phyloP scores from a whole-genome alignment of 2,329 filamentous ascomycete species.

The Pseudogymnoascus sp. region DNA sequence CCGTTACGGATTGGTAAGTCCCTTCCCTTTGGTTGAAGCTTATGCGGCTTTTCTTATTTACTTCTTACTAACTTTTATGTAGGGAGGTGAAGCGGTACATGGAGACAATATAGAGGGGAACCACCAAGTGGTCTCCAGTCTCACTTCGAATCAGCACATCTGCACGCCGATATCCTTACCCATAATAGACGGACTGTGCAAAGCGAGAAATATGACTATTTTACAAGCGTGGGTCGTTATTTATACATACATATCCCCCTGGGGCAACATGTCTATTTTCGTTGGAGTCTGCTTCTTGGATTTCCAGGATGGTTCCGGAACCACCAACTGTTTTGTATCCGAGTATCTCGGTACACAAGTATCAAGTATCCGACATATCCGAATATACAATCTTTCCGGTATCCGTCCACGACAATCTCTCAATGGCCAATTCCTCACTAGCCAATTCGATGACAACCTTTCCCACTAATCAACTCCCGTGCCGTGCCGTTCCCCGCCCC shows the following conservation, averaged over 20 bases:
- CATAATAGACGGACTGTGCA: neutral
- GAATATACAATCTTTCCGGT: neutral
- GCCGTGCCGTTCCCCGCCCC: neutral
- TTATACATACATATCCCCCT: neutral
- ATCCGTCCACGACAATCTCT: neutral
- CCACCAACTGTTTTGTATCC: neutral
- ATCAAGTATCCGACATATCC: neutral
- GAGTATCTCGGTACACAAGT: neutral
- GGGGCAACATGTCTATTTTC: neutral
- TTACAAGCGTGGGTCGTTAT: neutral
- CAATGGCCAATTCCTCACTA: neutral
- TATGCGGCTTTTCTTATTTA: neutral
- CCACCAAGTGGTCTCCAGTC: neutral
- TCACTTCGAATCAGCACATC: neutral
- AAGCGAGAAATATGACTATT: neutral
- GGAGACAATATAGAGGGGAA: neutral
- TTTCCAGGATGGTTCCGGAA: neutral
- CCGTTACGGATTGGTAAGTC: constrained; percentile 89
- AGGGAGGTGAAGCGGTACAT: constrained; percentile 2
- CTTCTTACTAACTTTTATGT: neutral
- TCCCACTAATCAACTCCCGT: neutral
- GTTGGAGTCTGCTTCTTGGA: neutral
- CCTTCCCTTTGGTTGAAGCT: neutral
- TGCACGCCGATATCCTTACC: neutral
- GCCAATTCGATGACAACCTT: neutral